phyloP scores from a whole-genome alignment of 495 filamentous ascomycete genomes.

The Aspergillus affinis region DNA sequence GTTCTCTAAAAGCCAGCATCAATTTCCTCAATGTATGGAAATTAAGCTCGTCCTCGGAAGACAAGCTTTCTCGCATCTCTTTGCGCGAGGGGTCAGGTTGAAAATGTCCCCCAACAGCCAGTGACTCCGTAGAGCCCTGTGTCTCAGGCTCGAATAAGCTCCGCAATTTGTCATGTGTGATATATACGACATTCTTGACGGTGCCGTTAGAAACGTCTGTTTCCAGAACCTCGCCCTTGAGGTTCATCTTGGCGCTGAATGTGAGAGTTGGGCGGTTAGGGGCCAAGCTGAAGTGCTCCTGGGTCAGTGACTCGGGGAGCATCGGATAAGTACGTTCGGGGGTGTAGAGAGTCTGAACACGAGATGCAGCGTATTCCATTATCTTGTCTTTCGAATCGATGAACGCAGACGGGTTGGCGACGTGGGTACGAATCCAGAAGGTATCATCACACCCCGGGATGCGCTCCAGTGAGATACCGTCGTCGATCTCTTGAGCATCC shows the following conservation, averaged over 20 bases:
- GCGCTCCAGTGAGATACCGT: conserved; percentile 78
- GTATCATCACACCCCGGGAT: conserved; percentile 51
- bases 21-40: conserved; percentile 43
- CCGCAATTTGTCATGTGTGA: conserved; percentile 63
- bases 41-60: conserved; percentile 37
- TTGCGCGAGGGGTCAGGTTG: conserved; percentile 9
- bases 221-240: conserved; percentile 66
- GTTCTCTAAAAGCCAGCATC: conserved; percentile 40
- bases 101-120: conserved; percentile 44
- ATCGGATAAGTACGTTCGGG: conserved; percentile 73
- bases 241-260: conserved; percentile 72
- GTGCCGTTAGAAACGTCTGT: conserved; percentile 68
- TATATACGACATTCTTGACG: conserved; percentile 67
- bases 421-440: conserved; percentile 85
- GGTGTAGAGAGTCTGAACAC: conserved; percentile 68
- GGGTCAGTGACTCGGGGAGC: conserved; percentile 60
- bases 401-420: conserved; percentile 93
- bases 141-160: conserved; percentile 43
- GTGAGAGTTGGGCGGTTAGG: conserved; percentile 70
- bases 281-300: conserved; percentile 66
- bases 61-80: conserved; percentile 24
- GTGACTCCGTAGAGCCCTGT: conserved; percentile 4
- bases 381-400: conserved; percentile 57
- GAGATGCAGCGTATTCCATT: conserved; percentile 62
- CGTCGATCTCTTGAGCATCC: conserved; percentile 77